Base-by-base conservation (phyloP, 176 grass and related monocot species). In the Bolboschoenus planiculmis region DNA sequence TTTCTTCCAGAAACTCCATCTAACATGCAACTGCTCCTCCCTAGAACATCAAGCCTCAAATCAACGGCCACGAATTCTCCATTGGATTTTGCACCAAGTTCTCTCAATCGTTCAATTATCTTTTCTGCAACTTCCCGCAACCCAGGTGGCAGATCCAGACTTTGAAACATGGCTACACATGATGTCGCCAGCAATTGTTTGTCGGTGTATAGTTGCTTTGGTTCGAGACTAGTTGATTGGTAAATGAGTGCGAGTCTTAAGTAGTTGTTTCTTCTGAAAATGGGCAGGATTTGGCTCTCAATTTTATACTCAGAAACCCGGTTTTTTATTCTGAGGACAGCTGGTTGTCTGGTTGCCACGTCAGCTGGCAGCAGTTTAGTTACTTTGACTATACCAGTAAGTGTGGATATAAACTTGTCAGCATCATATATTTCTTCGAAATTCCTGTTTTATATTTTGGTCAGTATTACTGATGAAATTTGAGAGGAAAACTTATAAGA, bases 161-260 rank as follows among this genome's bases (percentile, higher is more conserved):
- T 72, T 7, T 71, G 63, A 81, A 87, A 82, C 85, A 86, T 86
- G 13, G 85, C 64, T 15, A 59, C 53, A 55, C 85, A 82, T 29
- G 53, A 33, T 14, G 63, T 75, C 23, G 85, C 79, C 18, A 46
- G 78, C 65, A 87, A 47, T 26, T 87, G 46, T 7, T 78, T 48
- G 18, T 50, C 16, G 21, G 21, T 87, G 34, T 54, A 81, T 6
- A 51, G 46, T 75, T 82, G 59, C 65, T 31, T 73, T 16, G 57
- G 29, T 34, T 61, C 40, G 9, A 75, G 2, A 48, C 21, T 51
- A 13, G 56, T 21, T 29, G 85, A 87, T 47, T 66, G 64, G 65
- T 81, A 87, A n/a, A 42, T 30, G 18, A 63, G 79, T 11, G 85
- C 85, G 14, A 87, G 37, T 56, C 79, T 70, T 27, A 87, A 44